These are phyloP conservation scores for Sporothrix variecibatus DNA, from an alignment of 2,329 filamentous ascomycete genomes.

Conservation along the genomic window DNA sequence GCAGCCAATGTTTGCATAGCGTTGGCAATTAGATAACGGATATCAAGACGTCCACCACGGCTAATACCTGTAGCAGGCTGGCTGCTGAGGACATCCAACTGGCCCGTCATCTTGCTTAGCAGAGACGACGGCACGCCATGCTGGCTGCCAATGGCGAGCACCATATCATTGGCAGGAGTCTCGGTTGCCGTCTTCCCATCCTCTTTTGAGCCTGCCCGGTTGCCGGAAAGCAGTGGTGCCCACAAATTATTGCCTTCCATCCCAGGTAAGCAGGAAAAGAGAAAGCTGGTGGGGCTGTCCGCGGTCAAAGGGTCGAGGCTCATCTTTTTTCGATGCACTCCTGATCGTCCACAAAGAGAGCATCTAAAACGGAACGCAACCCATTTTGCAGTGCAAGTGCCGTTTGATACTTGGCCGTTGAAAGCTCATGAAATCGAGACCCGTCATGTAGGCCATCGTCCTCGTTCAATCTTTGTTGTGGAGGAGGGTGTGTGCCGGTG, in stretches of 20 bases:
- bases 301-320: not conserved
- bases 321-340: not conserved
- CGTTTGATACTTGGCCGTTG: slow-evolving; percentile 45
- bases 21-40: slow-evolving; percentile 63
- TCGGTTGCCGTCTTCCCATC: not conserved
- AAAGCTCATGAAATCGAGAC: slow-evolving; percentile 47
- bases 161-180: slow-evolving; percentile 52
- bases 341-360: slow-evolving; percentile 48
- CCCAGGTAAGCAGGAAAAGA: slow-evolving; percentile 51
- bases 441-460: slow-evolving; percentile 30
- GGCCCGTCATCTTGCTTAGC: slow-evolving; percentile 49
- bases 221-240: slow-evolving; percentile 52
- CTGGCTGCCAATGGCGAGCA: slow-evolving; percentile 62
- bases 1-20: slow-evolving; percentile 61
- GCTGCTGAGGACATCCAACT: slow-evolving; percentile 57
- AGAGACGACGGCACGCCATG: slow-evolving; percentile 55
- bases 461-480: slow-evolving; percentile 31
- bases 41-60: slow-evolving; percentile 58
- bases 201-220: not conserved
- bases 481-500: slow-evolving; percentile 37
- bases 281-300: slow-evolving; percentile 43
- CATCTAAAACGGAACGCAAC: slow-evolving; percentile 54
- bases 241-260: slow-evolving; percentile 49
- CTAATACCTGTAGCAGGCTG: slow-evolving; percentile 48
- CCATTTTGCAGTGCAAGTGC: slow-evolving; percentile 59